Conservation (phyloP, 306 rosid species). For the Potentilla sterilis region DNA sequence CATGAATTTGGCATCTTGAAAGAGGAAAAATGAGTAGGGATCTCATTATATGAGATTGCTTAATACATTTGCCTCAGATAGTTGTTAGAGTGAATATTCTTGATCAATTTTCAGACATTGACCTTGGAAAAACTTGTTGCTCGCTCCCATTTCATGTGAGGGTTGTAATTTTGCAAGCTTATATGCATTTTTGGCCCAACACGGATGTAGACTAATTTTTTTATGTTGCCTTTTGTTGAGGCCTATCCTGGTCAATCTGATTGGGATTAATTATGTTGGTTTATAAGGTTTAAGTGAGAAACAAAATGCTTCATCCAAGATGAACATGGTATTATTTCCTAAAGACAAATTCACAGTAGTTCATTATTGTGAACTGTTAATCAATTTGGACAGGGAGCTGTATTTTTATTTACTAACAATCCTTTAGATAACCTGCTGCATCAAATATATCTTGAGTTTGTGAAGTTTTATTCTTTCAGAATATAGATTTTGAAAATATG, state of each 20-base stretch:
- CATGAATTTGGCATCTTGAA: not conserved
- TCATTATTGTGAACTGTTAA: not conserved
- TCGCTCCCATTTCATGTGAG: not conserved
- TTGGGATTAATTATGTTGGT: not conserved
- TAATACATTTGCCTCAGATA: not conserved
- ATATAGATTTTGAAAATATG: not conserved
- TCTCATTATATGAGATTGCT: conserved; percentile 7
- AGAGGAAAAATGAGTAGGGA: conserved; percentile 1
- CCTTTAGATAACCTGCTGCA: not conserved
- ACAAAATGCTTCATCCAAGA: not conserved
- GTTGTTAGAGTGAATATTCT: not conserved
- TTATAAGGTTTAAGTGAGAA: not conserved
- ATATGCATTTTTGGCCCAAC: not conserved
- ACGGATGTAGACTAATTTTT: not conserved
- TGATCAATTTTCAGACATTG: not conserved
- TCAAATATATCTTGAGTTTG: not conserved
- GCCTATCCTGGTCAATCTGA: not conserved
- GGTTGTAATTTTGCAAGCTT: not conserved
- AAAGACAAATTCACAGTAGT: not conserved
- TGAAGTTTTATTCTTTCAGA: not conserved
- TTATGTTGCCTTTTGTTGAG: not conserved
- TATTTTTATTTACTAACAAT: not conserved
- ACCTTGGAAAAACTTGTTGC: not conserved
- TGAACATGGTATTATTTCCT: not conserved
- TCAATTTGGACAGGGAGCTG: not conserved